Percentiles rank a stretch among this genome's conserved stretches.
phyloP scores from a whole-genome alignment of 768 basidiomycete genomes.

The Boletus bicolor region DNA sequence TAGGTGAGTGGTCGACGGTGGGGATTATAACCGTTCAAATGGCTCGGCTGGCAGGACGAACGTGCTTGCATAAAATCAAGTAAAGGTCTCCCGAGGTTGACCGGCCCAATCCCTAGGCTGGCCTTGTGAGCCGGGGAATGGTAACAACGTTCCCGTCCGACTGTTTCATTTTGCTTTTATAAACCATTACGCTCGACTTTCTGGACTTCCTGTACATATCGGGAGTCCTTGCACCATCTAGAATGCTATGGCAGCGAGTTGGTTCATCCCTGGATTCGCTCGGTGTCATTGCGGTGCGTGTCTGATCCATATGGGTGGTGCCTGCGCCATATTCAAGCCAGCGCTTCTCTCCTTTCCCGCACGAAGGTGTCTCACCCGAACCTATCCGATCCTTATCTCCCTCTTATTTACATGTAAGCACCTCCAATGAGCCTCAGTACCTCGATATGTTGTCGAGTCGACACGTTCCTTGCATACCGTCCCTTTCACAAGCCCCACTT shows the following conservation, averaged over 20 bases:
- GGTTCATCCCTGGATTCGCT: constrained; percentile 23
- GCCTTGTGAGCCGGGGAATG: constrained; percentile 10
- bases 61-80: constrained; percentile 33
- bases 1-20: constrained; percentile 15
- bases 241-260: constrained; percentile 11
- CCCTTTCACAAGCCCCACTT: neutral
- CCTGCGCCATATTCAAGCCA: constrained; percentile 3
- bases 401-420: neutral
- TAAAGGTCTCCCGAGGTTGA: constrained; percentile 2
- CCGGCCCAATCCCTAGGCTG: constrained; percentile 9
- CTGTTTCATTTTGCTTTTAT: constrained; percentile 28
- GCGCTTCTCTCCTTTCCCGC: constrained; percentile 10
- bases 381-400: constrained; percentile 19
- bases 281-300: constrained; percentile 17
- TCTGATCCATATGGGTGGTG: constrained; percentile 11
- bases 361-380: constrained; percentile 12
- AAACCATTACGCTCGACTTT: constrained; percentile 25
- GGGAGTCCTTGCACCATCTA: constrained; percentile 15
- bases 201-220: constrained; percentile 28
- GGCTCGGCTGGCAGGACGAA: constrained; percentile 28
- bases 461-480: neutral
- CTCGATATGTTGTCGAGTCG: neutral
- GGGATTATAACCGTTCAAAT: constrained; percentile 19
- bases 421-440: neutral
- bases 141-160: constrained; percentile 7